A percentile compares a stretch with the other conserved stretches of the same genome.
phyloP scores from a whole-genome alignment of 306 rosid genomes.

The Prunus fruticosa region DNA sequence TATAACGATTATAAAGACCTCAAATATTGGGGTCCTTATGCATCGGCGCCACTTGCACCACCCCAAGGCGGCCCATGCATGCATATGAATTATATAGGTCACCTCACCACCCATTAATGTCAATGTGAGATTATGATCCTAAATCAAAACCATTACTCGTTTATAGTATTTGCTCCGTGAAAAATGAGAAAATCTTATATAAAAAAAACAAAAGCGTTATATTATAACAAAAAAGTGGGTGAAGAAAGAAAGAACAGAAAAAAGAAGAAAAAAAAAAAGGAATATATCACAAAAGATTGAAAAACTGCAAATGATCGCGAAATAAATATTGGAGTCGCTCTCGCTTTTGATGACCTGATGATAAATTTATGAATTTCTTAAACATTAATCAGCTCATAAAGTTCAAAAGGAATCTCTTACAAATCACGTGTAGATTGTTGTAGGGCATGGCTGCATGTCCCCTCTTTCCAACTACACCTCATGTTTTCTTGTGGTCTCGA shows the following conservation, averaged over 20 bases:
- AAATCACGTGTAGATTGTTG: conserved; percentile 32
- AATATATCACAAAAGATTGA: background rate
- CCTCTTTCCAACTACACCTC: conserved; percentile 17
- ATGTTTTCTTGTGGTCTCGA: conserved; percentile 40
- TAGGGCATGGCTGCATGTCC: conserved; percentile 33
- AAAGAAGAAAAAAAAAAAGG: background rate
- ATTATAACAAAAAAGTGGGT: too few relatives aligned
- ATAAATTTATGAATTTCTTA: conserved; percentile 4
- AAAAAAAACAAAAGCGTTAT: too few relatives aligned
- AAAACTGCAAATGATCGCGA: background rate
- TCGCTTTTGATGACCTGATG: background rate
- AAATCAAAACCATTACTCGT: too few relatives aligned
- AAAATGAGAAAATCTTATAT: too few relatives aligned
- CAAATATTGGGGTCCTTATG: rapidly evolving
- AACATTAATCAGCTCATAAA: background rate
- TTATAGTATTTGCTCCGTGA: too few relatives aligned
- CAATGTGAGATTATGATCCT: too few relatives aligned
- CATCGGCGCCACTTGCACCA: too few relatives aligned
- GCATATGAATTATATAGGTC: too few relatives aligned
- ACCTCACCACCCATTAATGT: too few relatives aligned
- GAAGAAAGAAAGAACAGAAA: too few relatives aligned
- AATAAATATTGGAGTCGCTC: background rate
- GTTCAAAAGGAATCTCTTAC: conserved; percentile 33
- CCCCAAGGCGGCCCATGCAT: too few relatives aligned
- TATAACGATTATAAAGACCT: too few relatives aligned